Base-by-base conservation (phyloP, 129 eudicot species). In the Lactuca sativa region DNA sequence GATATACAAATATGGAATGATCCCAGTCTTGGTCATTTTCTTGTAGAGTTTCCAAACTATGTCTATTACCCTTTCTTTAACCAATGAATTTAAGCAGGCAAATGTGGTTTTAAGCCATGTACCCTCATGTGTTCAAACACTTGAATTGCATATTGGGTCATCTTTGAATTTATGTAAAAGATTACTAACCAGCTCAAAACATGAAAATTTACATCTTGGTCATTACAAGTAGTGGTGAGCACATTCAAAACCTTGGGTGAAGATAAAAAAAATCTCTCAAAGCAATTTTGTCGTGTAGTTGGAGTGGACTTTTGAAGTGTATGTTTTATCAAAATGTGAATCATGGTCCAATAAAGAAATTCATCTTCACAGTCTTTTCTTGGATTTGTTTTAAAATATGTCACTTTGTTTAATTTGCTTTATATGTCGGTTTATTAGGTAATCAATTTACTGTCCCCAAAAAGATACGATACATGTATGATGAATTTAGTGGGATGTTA, bases 101-200 rank as follows among this genome's bases (percentile, higher is more conserved):
- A 85, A 66, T 90, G 95, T 14, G 88, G 97, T 65, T 32, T 87
- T 56, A 81, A 78, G 33, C 86, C 67, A 43, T 82, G 70, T 62
- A 76, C 86, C 58, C 88, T 75, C 99, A 87, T 93, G 86, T 49
- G 62, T 80, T 86, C 83, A 36, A 89, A 59, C 30, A 92, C 81
- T 49, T 85, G 95, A 65, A 90, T 76, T 30, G 95, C 92, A 59
- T 93, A 89, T 37, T 86, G 84, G 69, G 70, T 80, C 92, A 80
- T 87, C 68, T 85, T 90, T 4, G 77, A 80, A 77, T 85, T 82
- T n/a, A 86, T 87, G 74, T 90, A 93, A 67, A 79, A 77, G 65
- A 93, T 89, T 56, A 93, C 85, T 75, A 93, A 78, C 97, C 99
- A 93, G 79, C 99, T 89, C 81, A 89, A 78, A 64, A 92, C 95